Evolutionary conservation across 345 rosid species (phyloP).

Genomic region (Corchorus capsularis): DNA sequence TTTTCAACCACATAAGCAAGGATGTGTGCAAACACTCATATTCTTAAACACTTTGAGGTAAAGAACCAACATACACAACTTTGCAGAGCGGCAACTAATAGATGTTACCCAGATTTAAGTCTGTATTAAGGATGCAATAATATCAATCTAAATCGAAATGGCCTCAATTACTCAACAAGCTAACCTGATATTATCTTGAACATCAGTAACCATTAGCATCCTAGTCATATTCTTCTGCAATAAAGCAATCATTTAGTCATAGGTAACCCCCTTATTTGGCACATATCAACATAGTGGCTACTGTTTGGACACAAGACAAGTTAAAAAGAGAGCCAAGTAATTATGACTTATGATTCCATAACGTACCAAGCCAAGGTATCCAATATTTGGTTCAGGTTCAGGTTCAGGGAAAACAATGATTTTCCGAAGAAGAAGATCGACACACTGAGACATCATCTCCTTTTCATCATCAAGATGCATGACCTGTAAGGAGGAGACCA

Average conservation of each 20-base stretch:
- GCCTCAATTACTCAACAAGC: not conserved
- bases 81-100: not conserved
- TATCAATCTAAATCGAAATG: not conserved
- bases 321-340: slow-evolving; percentile 4
- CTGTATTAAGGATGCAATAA: not conserved
- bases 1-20: slow-evolving; percentile 1
- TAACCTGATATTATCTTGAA: slow-evolving; percentile 94
- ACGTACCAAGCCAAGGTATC: slow-evolving; percentile 98
- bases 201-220: slow-evolving; percentile 98
- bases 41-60: not conserved
- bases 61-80: not conserved
- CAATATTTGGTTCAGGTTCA: slow-evolving; percentile 98
- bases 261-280: not conserved
- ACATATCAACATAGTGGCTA: not conserved
- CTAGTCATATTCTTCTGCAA: slow-evolving; percentile 98
- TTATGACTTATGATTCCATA: slow-evolving; percentile 25
- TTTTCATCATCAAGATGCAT: slow-evolving; percentile 99
- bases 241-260: slow-evolving; percentile 16
- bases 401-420: no score
- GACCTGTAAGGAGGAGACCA: slow-evolving; percentile 52
- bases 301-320: not conserved
- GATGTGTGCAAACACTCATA: not conserved
- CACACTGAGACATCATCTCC: slow-evolving; percentile 99
- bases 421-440: slow-evolving; percentile 97
- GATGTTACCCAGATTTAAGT: not conserved